Percentiles rank a stretch among this genome's conserved stretches.
These are phyloP conservation scores for Candida maltosa DNA, from an alignment of 805 yeast genomes.

Conservation along the genomic window DNA sequence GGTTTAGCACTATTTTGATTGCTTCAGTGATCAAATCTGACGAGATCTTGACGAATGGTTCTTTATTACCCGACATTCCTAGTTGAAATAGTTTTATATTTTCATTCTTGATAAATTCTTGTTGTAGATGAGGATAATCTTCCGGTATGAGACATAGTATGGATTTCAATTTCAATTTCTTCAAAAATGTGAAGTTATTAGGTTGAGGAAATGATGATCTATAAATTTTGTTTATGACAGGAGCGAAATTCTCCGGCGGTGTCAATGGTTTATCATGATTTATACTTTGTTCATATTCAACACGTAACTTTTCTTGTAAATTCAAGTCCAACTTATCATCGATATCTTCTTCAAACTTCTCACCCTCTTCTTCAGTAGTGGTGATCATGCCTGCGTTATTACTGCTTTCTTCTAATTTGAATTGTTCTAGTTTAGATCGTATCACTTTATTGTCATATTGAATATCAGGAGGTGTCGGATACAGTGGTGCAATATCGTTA, in stretches of 20 bases:
- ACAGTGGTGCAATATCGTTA: background rate
- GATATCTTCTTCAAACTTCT: constrained; percentile 35
- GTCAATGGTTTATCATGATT: constrained; percentile 23
- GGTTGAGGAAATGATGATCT: constrained; percentile 87
- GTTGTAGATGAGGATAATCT: constrained; percentile 79
- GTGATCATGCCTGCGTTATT: constrained; percentile 11
- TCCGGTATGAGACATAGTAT: constrained; percentile 87
- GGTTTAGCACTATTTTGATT: constrained; percentile 74
- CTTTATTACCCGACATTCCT: constrained; percentile 94
- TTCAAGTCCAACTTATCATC: constrained; percentile 37
- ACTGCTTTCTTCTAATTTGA: constrained; percentile 20
- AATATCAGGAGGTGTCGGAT: constrained; percentile 1
- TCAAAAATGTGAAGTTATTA: constrained; percentile 73
- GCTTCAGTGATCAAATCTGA: constrained; percentile 74
- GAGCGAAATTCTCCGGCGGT: constrained; percentile 91
- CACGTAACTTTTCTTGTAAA: constrained; percentile 17
- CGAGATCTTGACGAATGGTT: constrained; percentile 79
- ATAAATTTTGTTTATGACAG: constrained; percentile 71
- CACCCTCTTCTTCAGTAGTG: constrained; percentile 28
- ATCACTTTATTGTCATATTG: constrained; percentile 18
- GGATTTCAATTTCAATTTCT: constrained; percentile 61
- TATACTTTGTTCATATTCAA: constrained; percentile 12
- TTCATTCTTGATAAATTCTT: constrained; percentile 56
- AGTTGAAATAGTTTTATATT: constrained; percentile 75
- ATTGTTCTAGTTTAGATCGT: constrained; percentile 29